A percentile compares a stretch with the other conserved stretches of the same genome.
These are phyloP conservation scores for Collybia sp. DNA, from an alignment of 768 basidiomycete genomes.

Conservation along the genomic window DNA sequence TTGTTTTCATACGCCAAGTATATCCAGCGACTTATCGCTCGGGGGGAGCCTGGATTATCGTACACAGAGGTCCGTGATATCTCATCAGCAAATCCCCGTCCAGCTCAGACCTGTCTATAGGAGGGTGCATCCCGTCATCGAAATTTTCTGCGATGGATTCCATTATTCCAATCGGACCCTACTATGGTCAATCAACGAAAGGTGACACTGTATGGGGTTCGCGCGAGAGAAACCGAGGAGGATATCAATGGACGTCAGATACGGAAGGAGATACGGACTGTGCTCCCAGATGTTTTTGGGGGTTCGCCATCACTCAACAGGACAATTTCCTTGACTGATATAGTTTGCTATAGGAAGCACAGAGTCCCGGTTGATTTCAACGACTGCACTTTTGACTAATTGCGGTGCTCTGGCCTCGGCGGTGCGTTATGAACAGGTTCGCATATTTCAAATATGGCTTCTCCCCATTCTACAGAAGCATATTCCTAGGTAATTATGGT, in stretches of 20 bases:
- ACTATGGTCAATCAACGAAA: slow-evolving; percentile 67
- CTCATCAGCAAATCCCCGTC: slow-evolving; percentile 4
- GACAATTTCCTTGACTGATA: background rate
- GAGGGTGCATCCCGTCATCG: slow-evolving; percentile 56
- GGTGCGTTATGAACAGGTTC: slow-evolving; percentile 71
- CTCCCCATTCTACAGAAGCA: slow-evolving; percentile 61
- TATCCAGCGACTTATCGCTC: slow-evolving; percentile 76
- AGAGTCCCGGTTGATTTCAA: slow-evolving; percentile 23
- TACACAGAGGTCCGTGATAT: slow-evolving; percentile 40
- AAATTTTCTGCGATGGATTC: slow-evolving; percentile 67
- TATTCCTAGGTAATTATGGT: slow-evolving; percentile 35
- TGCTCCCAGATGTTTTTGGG: slow-evolving; percentile 67
- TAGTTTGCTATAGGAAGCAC: slow-evolving; percentile 23
- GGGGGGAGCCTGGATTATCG: slow-evolving; percentile 63
- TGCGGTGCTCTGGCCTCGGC: slow-evolving; percentile 48
- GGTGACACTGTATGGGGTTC: slow-evolving; percentile 62
- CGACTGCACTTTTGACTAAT: slow-evolving; percentile 29
- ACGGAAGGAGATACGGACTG: slow-evolving; percentile 58
- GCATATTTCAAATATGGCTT: slow-evolving; percentile 68
- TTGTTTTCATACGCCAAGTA: slow-evolving; percentile 74
- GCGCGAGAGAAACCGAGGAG: slow-evolving; percentile 67
- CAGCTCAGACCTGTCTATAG: slow-evolving; percentile 23
- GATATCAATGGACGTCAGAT: slow-evolving; percentile 67
- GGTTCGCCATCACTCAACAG: slow-evolving; percentile 25
- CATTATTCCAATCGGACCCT: slow-evolving; percentile 53